Evolutionary conservation across 768 basidiomycete species (phyloP).

Genomic region (Suillus cothurnatus): DNA sequence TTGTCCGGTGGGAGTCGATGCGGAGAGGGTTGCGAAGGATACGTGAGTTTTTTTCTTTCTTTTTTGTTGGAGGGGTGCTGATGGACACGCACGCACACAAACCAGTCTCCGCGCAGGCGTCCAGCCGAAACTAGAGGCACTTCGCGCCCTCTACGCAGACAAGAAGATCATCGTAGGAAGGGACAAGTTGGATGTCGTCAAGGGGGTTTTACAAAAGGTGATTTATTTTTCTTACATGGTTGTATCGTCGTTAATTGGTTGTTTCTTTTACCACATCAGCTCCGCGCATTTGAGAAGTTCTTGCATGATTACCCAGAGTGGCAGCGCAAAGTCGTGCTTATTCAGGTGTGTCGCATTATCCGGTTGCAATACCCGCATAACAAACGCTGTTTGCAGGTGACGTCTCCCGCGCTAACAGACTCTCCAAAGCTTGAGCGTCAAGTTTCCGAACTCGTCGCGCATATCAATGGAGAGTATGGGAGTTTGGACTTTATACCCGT

Average conservation of each 20-base stretch:
- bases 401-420: conserved; percentile 89
- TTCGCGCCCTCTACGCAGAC: conserved; percentile 83
- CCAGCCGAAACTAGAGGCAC: conserved; percentile 85
- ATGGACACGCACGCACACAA: background rate
- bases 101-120: conserved; percentile 74
- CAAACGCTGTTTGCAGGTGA: conserved; percentile 68
- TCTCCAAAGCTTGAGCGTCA: conserved; percentile 92
- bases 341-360: conserved; percentile 29
- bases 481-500: conserved; percentile 94
- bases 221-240: background rate
- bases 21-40: conserved; percentile 84
- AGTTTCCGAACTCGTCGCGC: conserved; percentile 90
- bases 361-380: conserved; percentile 14
- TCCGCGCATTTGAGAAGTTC: conserved; percentile 95
- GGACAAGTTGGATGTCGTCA: conserved; percentile 98
- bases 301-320: conserved; percentile 93
- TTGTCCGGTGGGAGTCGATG: conserved; percentile 96
- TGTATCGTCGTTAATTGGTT: background rate
- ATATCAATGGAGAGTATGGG: conserved; percentile 96
- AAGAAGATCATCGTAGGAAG: conserved; percentile 99
- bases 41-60: conserved; percentile 46
- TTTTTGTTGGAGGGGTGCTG: background rate
- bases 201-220: conserved; percentile 96
- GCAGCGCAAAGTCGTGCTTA: conserved; percentile 86
- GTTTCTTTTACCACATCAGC: conserved; percentile 40